Percentiles rank a stretch among this genome's conserved stretches.
phyloP scores from a whole-genome alignment of 441 rosid genomes.

The Gossypium davidsonii region DNA sequence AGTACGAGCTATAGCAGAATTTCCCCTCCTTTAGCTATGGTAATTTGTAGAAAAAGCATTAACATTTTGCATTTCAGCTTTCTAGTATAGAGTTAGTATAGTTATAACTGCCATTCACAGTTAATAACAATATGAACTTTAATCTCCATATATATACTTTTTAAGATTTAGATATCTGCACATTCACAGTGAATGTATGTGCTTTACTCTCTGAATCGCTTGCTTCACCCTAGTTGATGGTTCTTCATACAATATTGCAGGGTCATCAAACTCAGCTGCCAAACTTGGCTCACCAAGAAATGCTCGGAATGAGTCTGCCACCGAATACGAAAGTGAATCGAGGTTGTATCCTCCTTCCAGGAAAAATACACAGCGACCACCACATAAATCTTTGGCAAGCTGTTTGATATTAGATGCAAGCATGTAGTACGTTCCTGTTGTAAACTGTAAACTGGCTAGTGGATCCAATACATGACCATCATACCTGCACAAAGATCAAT shows the following conservation, averaged over 20 bases:
- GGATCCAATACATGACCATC: slow-evolving; percentile 57
- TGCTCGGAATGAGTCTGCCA: slow-evolving; percentile 82
- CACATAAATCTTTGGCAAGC: slow-evolving; percentile 75
- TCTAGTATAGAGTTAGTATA: background rate
- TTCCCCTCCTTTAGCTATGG: background rate
- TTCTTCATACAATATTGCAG: slow-evolving; percentile 77
- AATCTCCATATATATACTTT: background rate
- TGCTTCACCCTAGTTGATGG: slow-evolving; percentile 63
- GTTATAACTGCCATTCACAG: too few species aligned
- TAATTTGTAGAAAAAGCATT: background rate
- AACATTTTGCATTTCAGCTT: background rate
- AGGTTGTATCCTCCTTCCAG: slow-evolving; percentile 97
- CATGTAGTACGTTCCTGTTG: slow-evolving; percentile 79
- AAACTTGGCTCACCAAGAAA: slow-evolving; percentile 72
- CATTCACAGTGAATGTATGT: slow-evolving; percentile 58
- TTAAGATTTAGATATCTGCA: background rate
- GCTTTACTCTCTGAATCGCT: slow-evolving; percentile 64
- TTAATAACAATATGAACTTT: too few species aligned
- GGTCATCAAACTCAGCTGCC: slow-evolving; percentile 74
- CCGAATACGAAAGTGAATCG: slow-evolving; percentile 74
- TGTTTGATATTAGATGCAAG: slow-evolving; percentile 68
- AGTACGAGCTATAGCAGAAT: background rate
- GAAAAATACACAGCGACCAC: slow-evolving; percentile 83
- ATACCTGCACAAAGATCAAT: slow-evolving; percentile 5
- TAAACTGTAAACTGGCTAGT: slow-evolving; percentile 75